phyloP scores from a whole-genome alignment of 352 stramenopile species.

The Phytophthora colocasiae region DNA sequence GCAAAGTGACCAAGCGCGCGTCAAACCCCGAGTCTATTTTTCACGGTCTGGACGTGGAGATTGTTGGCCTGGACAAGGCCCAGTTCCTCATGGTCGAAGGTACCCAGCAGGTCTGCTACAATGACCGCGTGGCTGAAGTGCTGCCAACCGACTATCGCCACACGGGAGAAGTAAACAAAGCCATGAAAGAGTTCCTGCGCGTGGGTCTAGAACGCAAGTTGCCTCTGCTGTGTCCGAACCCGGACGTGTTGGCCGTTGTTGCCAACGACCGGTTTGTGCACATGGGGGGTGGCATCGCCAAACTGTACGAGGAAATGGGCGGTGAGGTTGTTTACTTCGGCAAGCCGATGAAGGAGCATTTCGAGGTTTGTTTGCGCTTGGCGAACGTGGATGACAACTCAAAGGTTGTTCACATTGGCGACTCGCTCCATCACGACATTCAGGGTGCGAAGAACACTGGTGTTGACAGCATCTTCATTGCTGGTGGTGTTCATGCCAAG shows the following conservation, averaged over 20 bases:
- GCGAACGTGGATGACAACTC: constrained; percentile 33
- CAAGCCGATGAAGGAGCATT: constrained; percentile 85
- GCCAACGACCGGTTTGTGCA: constrained; percentile 65
- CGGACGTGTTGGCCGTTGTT: constrained; percentile 82
- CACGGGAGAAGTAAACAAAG: constrained; percentile 48
- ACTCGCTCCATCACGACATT: constrained; percentile 77
- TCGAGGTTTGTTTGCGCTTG: constrained; percentile 65
- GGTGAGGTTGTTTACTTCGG: constrained; percentile 83
- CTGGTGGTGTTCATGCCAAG: constrained; percentile 59
- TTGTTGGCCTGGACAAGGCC: constrained; percentile 48
- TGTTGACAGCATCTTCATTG: constrained; percentile 69
- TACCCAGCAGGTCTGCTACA: constrained; percentile 64
- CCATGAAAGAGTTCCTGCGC: constrained; percentile 56
- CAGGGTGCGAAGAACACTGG: constrained; percentile 57
- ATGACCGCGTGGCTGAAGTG: constrained; percentile 35
- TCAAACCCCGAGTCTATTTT: constrained; percentile 55
- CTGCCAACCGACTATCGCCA: constrained; percentile 52
- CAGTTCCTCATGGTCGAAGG: constrained; percentile 68
- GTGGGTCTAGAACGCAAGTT: constrained; percentile 58
- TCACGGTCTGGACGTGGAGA: constrained; percentile 52
- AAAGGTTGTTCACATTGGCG: constrained; percentile 67
- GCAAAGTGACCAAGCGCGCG: constrained; percentile 39
- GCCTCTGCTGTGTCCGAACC: constrained; percentile 89
- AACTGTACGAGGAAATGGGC: constrained; percentile 80
- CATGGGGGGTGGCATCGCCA: constrained; percentile 80